Evolutionary conservation across 169 alveolate genomes (phyloP).

Genomic region (Plasmodium gonderi): DNA sequence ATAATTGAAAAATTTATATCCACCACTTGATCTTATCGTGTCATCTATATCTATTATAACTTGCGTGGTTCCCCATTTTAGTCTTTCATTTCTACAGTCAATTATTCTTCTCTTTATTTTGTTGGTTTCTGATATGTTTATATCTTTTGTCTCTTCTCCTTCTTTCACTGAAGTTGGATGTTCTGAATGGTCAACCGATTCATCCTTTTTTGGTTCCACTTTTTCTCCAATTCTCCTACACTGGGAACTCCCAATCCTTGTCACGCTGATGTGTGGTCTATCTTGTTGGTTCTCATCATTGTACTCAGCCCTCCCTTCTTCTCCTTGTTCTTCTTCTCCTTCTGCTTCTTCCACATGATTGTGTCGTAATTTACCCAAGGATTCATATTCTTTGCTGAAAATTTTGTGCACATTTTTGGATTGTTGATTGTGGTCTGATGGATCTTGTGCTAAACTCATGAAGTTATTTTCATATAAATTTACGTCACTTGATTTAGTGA

Average conservation of each 20-base stretch:
- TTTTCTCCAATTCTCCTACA: too few species aligned
- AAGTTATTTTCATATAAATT: conserved; percentile 45
- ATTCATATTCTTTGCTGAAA: neutral
- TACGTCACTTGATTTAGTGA: neutral
- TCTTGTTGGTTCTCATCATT: too few species aligned
- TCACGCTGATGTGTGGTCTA: neutral
- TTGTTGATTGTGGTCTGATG: neutral
- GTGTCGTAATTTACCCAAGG: neutral
- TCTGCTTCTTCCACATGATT: neutral
- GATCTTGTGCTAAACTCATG: neutral
- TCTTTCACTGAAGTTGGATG: too few species aligned
- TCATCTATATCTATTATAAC: conserved; percentile 88
- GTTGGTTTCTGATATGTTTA: neutral
- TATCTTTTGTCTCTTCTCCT: too few species aligned
- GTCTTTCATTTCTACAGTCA: conserved; percentile 69
- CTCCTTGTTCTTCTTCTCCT: neutral
- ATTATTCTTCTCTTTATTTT: conserved; percentile 53
- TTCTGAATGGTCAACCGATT: neutral
- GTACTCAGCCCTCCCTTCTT: neutral
- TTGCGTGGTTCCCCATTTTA: conserved; percentile 70
- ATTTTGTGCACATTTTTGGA: neutral
- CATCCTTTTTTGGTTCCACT: too few species aligned
- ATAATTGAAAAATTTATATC: conserved; percentile 84
- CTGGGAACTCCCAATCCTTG: neutral
- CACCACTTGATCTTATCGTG: conserved; percentile 90